Conservation (phyloP, 805 yeast genomes). For the Suhomyces xylopsoci region DNA sequence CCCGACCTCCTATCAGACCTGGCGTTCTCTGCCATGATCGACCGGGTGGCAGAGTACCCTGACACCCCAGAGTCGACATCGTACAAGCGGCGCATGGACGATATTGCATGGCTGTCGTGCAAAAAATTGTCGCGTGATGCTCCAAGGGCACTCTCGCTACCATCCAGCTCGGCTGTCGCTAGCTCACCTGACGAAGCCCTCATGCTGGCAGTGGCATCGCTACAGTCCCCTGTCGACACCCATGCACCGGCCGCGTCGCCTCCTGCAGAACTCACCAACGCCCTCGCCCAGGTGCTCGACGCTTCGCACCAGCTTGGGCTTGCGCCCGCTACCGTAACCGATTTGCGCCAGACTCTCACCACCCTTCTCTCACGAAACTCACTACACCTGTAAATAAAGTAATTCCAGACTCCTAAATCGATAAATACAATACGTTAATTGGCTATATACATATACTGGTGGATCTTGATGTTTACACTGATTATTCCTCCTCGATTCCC, state of each 20-base stretch:
- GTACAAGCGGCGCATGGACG: neutral
- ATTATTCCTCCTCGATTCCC: slow-evolving; percentile 51
- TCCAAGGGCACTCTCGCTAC: neutral
- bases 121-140: neutral
- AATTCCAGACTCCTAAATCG: too few species aligned
- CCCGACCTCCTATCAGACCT: neutral
- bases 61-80: neutral
- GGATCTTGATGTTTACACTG: too few species aligned
- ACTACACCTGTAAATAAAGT: neutral
- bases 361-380: neutral
- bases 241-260: neutral
- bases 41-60: neutral
- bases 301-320: neutral
- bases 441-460: too few species aligned
- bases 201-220: neutral
- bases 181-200: neutral
- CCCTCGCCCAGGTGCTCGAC: neutral
- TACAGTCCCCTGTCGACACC: neutral
- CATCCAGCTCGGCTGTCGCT: neutral
- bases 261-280: neutral
- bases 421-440: too few species aligned
- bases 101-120: neutral
- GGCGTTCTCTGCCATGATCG: neutral
- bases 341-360: neutral
- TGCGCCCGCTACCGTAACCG: neutral